Conservation (phyloP, 2,329 filamentous ascomycete species). For the Talaromyces sp. region DNA sequence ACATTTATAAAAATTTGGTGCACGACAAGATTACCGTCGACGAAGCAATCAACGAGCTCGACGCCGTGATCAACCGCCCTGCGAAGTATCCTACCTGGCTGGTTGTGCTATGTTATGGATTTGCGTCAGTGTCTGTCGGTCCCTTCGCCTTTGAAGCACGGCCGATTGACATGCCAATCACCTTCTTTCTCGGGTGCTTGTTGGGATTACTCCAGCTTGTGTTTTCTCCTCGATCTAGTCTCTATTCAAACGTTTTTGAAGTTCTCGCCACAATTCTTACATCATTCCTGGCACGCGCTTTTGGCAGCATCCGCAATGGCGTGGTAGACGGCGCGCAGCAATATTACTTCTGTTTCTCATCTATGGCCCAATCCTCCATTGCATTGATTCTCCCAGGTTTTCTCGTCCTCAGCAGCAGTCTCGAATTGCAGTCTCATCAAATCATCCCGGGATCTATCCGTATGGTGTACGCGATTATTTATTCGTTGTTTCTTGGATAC, state of each 20-base stretch:
- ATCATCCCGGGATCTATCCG: conserved; percentile 69
- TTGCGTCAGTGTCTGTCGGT: conserved; percentile 71
- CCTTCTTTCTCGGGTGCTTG: conserved; percentile 70
- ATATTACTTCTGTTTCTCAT: conserved; percentile 65
- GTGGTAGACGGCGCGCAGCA: conserved; percentile 26
- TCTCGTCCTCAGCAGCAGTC: conserved; percentile 56
- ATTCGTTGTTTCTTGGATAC: conserved; percentile 68
- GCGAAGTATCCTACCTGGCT: conserved; percentile 54
- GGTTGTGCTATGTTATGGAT: conserved; percentile 66
- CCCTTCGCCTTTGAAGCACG: conserved; percentile 77
- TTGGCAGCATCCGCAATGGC: conserved; percentile 60
- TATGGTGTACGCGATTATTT: conserved; percentile 72
- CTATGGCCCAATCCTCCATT: conserved; percentile 69
- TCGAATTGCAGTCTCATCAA: conserved; percentile 67
- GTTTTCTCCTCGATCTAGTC: conserved; percentile 67
- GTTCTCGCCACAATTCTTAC: conserved; percentile 62
- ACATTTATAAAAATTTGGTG: conserved; percentile 48
- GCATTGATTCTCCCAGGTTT: conserved; percentile 71
- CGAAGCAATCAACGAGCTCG: conserved; percentile 43
- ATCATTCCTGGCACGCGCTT: conserved; percentile 65
- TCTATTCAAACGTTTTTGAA: conserved; percentile 63
- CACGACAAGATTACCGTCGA: conserved; percentile 47
- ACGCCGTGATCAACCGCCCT: conserved; percentile 55
- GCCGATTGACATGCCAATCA: conserved; percentile 72
- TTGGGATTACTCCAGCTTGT: conserved; percentile 72